Base-by-base conservation (phyloP, 305 asterid species). In the Fraxinus dipetala region DNA sequence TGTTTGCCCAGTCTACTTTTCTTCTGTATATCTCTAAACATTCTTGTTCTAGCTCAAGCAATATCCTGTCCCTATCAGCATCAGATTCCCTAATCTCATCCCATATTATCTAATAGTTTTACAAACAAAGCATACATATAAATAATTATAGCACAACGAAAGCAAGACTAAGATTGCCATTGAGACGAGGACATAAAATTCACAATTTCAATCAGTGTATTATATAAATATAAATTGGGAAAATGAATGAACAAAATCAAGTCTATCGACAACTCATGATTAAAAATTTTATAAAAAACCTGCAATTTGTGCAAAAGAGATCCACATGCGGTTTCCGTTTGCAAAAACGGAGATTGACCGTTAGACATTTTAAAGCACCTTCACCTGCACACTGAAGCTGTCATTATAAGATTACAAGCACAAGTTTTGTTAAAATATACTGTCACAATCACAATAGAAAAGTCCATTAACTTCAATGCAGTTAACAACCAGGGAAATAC, bases 41-140 rank as follows among this genome's bases (percentile, higher is more conserved):
- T 81, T 89, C 92, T 77, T 83, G 87, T 69, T 89, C 92, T 63
- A 89, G 86, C 82, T 89, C 90, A 77, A 87, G 80, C 74, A 89
- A 72, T 88, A 84, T 84, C 34, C 77, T 87, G 72, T 89, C 92
- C 84, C 88, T 85, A 76, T 85, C 90, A 9, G 83, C 34, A 61
- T 85, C 89, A 72, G 88, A 74, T 79, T 89, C 92, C 78, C 92
- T 90, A 38, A 89, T 90, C 81, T 89, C 92, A 83, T 89, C 90
- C 92, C 92, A 87, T 82, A 89, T 87, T 18, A 82, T 84, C 89
- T 89, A 45, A 72, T 73, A 11, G 51, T 77, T 80, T 13, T 59
- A 59, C 3, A 13, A 59, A 20, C 69, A 6, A 59, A 59, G 26
- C 13, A n/a, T 20, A 14, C 63, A 59, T 7, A 7, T 59, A 59